These are phyloP conservation scores for Gossypium sturtianum DNA, from an alignment of 345 rosid species.

Conservation along the genomic window DNA sequence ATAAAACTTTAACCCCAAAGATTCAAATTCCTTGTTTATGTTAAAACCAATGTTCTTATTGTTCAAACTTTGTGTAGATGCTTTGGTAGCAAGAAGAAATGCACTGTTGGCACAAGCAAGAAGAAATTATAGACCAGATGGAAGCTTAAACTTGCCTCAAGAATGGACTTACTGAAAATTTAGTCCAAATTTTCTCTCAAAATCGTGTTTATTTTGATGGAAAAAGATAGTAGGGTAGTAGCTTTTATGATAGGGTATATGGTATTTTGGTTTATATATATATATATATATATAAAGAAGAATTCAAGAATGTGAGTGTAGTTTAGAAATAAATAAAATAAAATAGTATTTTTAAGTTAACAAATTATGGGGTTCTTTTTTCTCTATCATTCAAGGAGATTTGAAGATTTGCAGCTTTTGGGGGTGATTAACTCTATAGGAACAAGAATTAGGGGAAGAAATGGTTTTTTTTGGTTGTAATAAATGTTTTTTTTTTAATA, in stretches of 20 bases:
- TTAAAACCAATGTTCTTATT: no score
- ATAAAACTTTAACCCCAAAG: no score
- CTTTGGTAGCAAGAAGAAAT: slow-evolving; percentile 37
- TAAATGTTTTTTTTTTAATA: slow-evolving; percentile 4
- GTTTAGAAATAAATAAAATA: slow-evolving; percentile 16
- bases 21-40: no score
- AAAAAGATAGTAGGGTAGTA: background rate
- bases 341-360: background rate
- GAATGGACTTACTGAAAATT: slow-evolving; percentile 57
- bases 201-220: slow-evolving; percentile 8
- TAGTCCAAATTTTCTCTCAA: background rate
- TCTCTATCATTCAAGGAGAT: background rate
- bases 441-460: background rate
- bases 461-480: background rate
- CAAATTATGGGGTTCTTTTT: background rate
- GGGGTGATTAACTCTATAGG: background rate
- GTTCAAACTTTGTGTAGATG: slow-evolving; percentile 23
- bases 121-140: slow-evolving; percentile 19
- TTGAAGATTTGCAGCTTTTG: slow-evolving; percentile 13
- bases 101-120: slow-evolving; percentile 23
- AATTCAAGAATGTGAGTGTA: slow-evolving; percentile 19
- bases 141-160: slow-evolving; percentile 37
- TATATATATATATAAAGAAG: background rate
- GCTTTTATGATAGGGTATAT: slow-evolving; percentile 10
- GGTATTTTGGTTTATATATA: slow-evolving; percentile 4